Evolutionary conservation across 75 land plant species (phyloP), one percentile per base, ranked within the genome.

Genomic region (Cunninghamia lanceolata): DNA sequence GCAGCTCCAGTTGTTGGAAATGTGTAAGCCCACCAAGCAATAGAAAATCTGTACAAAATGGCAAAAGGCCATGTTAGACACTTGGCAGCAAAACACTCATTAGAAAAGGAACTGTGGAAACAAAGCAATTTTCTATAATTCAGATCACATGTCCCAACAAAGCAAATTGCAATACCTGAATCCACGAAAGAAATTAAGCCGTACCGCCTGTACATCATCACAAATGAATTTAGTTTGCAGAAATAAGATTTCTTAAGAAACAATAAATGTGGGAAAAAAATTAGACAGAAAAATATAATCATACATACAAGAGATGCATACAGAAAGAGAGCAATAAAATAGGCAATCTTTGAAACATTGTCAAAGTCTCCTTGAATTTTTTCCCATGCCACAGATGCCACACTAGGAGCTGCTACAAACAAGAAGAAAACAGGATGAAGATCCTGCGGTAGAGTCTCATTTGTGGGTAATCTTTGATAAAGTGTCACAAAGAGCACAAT

Each of bases 121-220:
- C 10, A 83, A 50, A 36, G 13, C 38, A 14, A 73, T 30, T 36
- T 59, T 59, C 77, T 28, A 71, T 5, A 21, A 32, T 28, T 32
- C 39, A 81, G 13, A 39, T 39, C 5, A 17, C 40, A 9, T 11
- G 38, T 36, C 39, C 45, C 83, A 40, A 32, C 52, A 85, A 34
- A 35, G 38, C 34, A 53, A 28, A 46, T 63, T 34, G 78, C 28
- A 85, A 39, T 93, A 95, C 97, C 88, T 93, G 92, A 96, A 94
- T 36, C 97, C 97, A 39, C 97, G 88, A 82, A 96, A 96, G 88
- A 96, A 96, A 66, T 96, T 96, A 14, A 96, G 71, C 4, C 97
- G 90, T 30, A 94, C 93, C 1, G 92, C 96, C 96, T 94, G 92
- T 38, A 88, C 1, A 42, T 76, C 25, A 10, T n/a, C 34, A 45